These are phyloP conservation scores for Cystobasidium onofrii DNA, from an alignment of 768 basidiomycete genomes.

Conservation along the genomic window DNA sequence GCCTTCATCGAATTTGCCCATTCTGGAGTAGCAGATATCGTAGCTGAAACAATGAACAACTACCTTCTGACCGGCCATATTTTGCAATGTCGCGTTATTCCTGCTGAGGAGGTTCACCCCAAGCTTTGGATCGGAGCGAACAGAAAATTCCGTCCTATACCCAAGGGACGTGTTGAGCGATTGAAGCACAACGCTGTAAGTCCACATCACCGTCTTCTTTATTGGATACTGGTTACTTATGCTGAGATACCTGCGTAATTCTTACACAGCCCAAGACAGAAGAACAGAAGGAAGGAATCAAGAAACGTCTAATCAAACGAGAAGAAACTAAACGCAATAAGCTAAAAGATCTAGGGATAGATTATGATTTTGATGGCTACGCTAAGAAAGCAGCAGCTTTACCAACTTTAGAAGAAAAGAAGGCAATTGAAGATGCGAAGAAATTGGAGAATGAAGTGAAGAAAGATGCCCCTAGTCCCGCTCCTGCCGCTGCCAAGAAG, in stretches of 20 bases:
- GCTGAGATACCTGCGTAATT: too few relatives aligned
- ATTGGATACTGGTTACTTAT: too few relatives aligned
- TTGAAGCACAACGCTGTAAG: slow-evolving; percentile 73
- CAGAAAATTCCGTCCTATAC: slow-evolving; percentile 74
- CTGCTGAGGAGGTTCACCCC: slow-evolving; percentile 81
- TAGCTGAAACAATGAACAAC: slow-evolving; percentile 98
- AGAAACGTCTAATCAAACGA: slow-evolving; percentile 63
- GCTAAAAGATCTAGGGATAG: slow-evolving; percentile 69
- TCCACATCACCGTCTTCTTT: not conserved
- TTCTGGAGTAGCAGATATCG: slow-evolving; percentile 79
- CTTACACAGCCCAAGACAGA: slow-evolving; percentile 39
- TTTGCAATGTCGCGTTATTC: slow-evolving; percentile 78
- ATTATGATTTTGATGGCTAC: slow-evolving; percentile 79
- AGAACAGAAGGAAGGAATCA: slow-evolving; percentile 59
- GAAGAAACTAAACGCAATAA: slow-evolving; percentile 70
- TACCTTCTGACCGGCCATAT: slow-evolving; percentile 93
- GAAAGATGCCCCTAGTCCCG: slow-evolving; percentile 25
- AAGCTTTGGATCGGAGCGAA: slow-evolving; percentile 96
- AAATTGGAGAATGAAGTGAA: slow-evolving; percentile 18
- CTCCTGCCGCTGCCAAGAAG: not conserved
- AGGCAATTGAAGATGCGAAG: slow-evolving; percentile 7
- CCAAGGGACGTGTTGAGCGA: slow-evolving; percentile 62
- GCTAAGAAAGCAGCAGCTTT: slow-evolving; percentile 48
- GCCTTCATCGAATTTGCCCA: slow-evolving; percentile 92
- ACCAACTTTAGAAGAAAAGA: slow-evolving; percentile 17